Base-by-base conservation (phyloP, 306 rosid genomes). In the Glycine soja region DNA sequence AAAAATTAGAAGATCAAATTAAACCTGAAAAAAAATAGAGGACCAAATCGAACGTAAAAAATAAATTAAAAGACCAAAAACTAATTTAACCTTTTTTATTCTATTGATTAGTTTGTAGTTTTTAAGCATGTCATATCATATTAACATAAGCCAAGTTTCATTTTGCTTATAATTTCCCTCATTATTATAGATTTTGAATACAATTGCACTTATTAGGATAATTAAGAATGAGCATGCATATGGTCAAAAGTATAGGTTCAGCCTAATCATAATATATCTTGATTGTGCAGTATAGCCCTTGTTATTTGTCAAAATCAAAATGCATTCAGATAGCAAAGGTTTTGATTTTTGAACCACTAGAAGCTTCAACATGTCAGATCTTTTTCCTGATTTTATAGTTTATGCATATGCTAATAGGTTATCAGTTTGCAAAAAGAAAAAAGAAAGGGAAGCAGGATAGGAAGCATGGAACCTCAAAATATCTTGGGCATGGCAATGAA, bases 391-490 rank as follows among this genome's bases (percentile, higher is more conserved):
- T 67, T 66, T 66, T 63, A 48, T 38, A 45, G 32, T 48, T 71
- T 16, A 43, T 51, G 15, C 7, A 61, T 77, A 48, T 65, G 72
- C 16, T 38, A 63, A 46, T 65, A 54, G 70, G 76, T 48, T 69
- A 70, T 50, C 42, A 50, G 72, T 38, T 50, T 43, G 40, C 15
- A 58, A 38, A 4, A 38, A 38, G 7, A 5, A 69, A 69, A 75
- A 24, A 24, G 30, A 61, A 66, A 70, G 16, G 18, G 45, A 38
- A 74, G 81, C 80, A 57, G 19, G 67, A 80, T 24, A 74, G 7
- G 57, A 48, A 84, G 67, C 54, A 59, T 51, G 42, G 74, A 80
- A 43, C 45, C 65, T 67, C 54, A 24, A 47, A 40, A 84, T 68
- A 40, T 7, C 6, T 51, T 14, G 6, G 48, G 4, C 38, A 54